These are phyloP conservation scores for Blastomyces emzantsi DNA, from an alignment of 2,329 filamentous ascomycete species.

Conservation along the genomic window DNA sequence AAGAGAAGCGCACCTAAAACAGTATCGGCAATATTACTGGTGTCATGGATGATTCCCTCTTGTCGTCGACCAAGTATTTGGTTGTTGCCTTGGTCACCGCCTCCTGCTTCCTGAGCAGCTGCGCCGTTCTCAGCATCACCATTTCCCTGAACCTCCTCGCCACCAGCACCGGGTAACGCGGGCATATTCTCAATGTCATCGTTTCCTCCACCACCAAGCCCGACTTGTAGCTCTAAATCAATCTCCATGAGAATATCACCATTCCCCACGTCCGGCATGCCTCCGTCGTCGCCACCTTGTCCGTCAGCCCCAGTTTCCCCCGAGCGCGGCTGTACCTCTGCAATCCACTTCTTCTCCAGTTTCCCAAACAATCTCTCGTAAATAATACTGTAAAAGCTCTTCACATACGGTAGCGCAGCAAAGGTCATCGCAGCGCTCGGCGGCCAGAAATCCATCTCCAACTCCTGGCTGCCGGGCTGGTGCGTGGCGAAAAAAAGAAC, in stretches of 20 bases:
- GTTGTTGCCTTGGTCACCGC: constrained; percentile 9
- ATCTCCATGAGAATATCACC: constrained; percentile 42
- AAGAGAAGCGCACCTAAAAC: constrained; percentile 66
- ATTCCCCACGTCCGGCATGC: constrained; percentile 27
- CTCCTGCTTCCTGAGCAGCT: constrained; percentile 4
- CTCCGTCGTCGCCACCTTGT: constrained; percentile 27
- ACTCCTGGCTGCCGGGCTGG: constrained; percentile 31
- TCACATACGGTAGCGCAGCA: constrained; percentile 56
- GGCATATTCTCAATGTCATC: constrained; percentile 21
- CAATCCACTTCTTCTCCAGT: constrained; percentile 52
- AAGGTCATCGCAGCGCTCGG: constrained; percentile 58
- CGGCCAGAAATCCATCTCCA: constrained; percentile 54
- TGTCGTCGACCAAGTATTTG: constrained; percentile 33
- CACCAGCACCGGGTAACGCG: constrained; percentile 11
- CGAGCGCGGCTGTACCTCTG: constrained; percentile 51
- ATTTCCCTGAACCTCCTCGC: constrained; percentile 1
- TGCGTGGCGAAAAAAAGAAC: constrained; percentile 47
- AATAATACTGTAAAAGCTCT: constrained; percentile 53
- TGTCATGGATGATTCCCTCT: constrained; percentile 45
- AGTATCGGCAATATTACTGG: constrained; percentile 48
- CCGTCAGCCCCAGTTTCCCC: constrained; percentile 26
- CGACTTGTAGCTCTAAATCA: constrained; percentile 44
- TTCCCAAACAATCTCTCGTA: constrained; percentile 52
- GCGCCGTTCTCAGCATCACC: not conserved
- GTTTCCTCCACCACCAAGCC: constrained; percentile 39